Evolutionary conservation across 108 stramenopile species (phyloP), one percentile per base, ranked within the genome.

Genomic region (Discostella stelligeroides): DNA sequence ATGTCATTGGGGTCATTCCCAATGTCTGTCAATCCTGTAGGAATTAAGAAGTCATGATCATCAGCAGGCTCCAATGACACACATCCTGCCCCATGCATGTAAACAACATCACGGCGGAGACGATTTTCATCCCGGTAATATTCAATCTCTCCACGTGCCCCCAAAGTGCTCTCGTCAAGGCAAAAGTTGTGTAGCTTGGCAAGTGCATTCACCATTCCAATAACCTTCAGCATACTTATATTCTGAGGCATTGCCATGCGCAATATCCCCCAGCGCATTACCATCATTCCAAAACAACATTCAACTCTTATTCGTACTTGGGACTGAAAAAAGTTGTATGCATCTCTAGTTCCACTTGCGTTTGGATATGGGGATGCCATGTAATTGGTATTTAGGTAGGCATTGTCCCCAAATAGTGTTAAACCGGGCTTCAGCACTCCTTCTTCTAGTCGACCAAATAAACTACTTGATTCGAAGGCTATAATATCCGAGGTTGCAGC

Each of bases 301-400:
- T 75, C 67, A 42, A 75, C 59, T 18, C 18, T 37, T 13, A 75
- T 75, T 2, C 60, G 58, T 1, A 75, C 5, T 42, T 75, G 74
- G 0, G 67, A 75, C 24, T 65, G 48, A 27, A 27, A 68, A 49
- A 65, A 43, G 46, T 63, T 63, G 25, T 18, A 63, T 1, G 24
- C 46, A 47, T 63, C 63, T 20, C 28, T 42, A 1, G 41, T 15
- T 10, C 61, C 61, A 28, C 28, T 39, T 47, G 48, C 45, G 23
- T 49, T 50, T 8, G 72, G 57, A 39, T 43, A 75, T 13, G 71
- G 73, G 11, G 67, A 64, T 25, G 75, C 81, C 75, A 82, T 67
- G 67, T 58, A 82, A 0, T 39, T 18, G 17, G 63, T 67, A 24
- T 82, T 76, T 12, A 76, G 43, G 34, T 70, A 76, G 1, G 75